Evolutionary conservation across 2,329 filamentous ascomycete species (phyloP).

Genomic region (Aphanoascus verrucosus): DNA sequence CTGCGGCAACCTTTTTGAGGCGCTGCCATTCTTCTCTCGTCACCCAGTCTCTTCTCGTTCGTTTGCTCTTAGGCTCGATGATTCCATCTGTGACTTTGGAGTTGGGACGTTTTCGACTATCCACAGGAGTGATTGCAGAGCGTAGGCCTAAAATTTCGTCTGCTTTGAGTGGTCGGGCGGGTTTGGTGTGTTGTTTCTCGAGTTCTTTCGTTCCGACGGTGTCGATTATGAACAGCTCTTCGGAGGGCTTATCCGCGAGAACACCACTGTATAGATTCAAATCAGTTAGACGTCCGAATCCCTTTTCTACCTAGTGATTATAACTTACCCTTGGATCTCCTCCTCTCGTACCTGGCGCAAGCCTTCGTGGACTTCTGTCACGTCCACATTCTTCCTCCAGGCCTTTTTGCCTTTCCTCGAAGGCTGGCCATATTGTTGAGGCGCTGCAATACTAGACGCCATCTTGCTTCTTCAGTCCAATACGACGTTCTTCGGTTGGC

Average conservation of each 20-base stretch:
- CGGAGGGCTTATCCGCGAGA: conserved; percentile 68
- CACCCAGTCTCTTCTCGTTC: conserved; percentile 65
- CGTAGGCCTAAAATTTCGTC: conserved; percentile 85
- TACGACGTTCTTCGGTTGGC: too few relatives aligned
- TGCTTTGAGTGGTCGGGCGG: conserved; percentile 68
- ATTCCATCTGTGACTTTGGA: conserved; percentile 63
- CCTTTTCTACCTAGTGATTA: conserved; percentile 7
- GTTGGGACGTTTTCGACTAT: conserved; percentile 63
- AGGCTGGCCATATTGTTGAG: conserved; percentile 72
- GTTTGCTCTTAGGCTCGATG: conserved; percentile 57
- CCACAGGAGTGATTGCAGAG: conserved; percentile 69
- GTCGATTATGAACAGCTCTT: conserved; percentile 78
- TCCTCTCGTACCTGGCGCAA: conserved; percentile 77
- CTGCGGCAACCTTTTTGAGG: conserved; percentile 71
- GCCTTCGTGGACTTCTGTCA: conserved; percentile 73
- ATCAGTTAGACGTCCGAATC: conserved; percentile 10
- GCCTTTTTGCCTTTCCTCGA: conserved; percentile 97
- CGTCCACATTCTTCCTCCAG: conserved; percentile 96
- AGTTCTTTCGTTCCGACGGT: conserved; percentile 58
- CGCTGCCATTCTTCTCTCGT: conserved; percentile 73
- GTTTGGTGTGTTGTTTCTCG: conserved; percentile 53
- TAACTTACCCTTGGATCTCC: conserved; percentile 68
- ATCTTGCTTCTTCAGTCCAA: conserved; percentile 18
- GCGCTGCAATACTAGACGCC: conserved; percentile 43
- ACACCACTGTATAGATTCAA: conserved; percentile 53